Base-by-base conservation (phyloP, 2,329 filamentous ascomycete genomes). In the Pseudogymnoascus sp. region DNA sequence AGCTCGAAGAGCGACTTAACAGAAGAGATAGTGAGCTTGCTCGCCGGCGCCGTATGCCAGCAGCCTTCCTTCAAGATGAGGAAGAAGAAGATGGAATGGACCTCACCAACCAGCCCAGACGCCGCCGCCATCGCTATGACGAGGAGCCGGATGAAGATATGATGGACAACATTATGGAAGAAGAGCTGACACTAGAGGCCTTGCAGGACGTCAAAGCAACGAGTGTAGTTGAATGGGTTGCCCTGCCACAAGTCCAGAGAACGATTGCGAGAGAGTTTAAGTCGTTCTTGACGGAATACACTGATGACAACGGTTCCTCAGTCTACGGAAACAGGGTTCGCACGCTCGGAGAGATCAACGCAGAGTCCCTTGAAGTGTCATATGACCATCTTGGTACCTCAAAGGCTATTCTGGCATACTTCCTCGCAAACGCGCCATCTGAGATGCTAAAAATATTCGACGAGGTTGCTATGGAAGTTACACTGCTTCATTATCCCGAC, bases 221-320 rank as follows among this genome's bases (percentile, higher is more conserved):
- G 16, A 96, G 90, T 69, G 80, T 99, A 72, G 96, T 92, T 0
- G 95, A 99, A 68, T 99, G 96, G 96, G 89, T 99, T 45, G 87
- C 91, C 12, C 88, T 93, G 70, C 90, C 91, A 2, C 86, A 91
- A 12, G 95, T 99, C 11, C 91, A 96, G 76, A 86, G 91, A 69
- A 96, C 93, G 1, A 95, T 99, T 76, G 93, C 92, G 73, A 86
- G 93, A 71, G 95, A 99, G 76, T 99, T 99, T 84, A 96, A 96
- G 76, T 89, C 90, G 2, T 99, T 99, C 79, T 80, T 99, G 71
- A 97, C 95, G 10, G 93, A 97, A 70, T 97, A 96, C 75, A 96
- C 88, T 5, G 95, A 99, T 72, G 86, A 92, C 62, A 86, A 88
- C 67, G 93, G 92, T 63, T 88, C 86, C 4, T 99, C 95, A 0